These are phyloP conservation scores for Picea glauca DNA, from an alignment of 75 land plant species.

Conservation along the genomic window DNA sequence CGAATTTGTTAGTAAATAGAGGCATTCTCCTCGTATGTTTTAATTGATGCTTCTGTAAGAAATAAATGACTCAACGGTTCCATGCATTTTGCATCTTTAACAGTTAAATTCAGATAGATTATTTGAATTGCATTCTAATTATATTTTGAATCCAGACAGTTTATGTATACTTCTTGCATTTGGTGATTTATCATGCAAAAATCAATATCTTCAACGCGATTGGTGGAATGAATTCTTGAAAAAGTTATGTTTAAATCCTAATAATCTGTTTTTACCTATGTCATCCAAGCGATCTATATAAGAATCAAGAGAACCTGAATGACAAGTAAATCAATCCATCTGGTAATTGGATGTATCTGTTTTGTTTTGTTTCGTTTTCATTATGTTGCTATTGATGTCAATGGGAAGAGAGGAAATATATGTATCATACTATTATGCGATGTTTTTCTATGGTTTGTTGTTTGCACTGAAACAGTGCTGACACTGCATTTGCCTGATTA, in stretches of 20 bases:
- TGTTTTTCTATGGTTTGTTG: too few species aligned
- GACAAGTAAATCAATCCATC: neutral
- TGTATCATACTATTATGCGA: too few species aligned
- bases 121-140: neutral
- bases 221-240: neutral
- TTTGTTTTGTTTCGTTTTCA: neutral
- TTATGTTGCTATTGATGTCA: too few species aligned
- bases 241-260: neutral
- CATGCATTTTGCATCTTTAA: neutral
- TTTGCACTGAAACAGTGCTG: neutral
- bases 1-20: neutral
- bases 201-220: neutral
- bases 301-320: too few species aligned
- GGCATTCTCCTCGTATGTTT: too few species aligned
- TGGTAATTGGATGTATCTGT: neutral
- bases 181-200: neutral
- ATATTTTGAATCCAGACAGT: neutral
- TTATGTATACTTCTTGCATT: neutral
- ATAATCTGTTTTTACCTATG: neutral
- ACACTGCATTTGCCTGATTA: neutral
- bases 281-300: neutral
- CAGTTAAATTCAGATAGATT: too few species aligned
- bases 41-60: neutral
- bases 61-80: neutral
- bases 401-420: too few species aligned